Percentiles rank a stretch among this genome's conserved stretches.
phyloP scores from a whole-genome alignment of 2,329 filamentous ascomycete species.

The Helotiales sp. region DNA sequence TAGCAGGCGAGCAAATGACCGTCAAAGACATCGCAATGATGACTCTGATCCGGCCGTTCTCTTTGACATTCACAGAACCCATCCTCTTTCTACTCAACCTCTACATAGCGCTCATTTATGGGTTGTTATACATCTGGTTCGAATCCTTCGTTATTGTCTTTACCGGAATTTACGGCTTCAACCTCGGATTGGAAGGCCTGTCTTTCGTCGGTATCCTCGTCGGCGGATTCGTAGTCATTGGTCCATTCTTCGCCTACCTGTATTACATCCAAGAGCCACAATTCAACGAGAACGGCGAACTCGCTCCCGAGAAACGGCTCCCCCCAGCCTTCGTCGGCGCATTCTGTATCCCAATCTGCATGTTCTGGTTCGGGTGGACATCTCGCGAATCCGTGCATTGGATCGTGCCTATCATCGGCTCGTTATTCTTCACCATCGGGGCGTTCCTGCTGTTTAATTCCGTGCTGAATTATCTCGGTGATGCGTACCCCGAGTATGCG shows the following conservation, averaged over 20 bases:
- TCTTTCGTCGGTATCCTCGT: slow-evolving; percentile 60
- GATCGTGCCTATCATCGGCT: slow-evolving; percentile 61
- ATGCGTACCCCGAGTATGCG: slow-evolving; percentile 47
- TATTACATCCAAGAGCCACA: slow-evolving; percentile 54
- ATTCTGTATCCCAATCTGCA: slow-evolving; percentile 59
- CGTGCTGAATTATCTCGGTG: slow-evolving; percentile 50
- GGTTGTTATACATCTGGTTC: slow-evolving; percentile 66
- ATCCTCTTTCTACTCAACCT: slow-evolving; percentile 65
- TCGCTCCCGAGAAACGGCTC: slow-evolving; percentile 57
- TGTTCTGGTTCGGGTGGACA: slow-evolving; percentile 63
- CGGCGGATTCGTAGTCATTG: slow-evolving; percentile 58
- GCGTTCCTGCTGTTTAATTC: slow-evolving; percentile 53
- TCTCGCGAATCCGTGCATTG: slow-evolving; percentile 56
- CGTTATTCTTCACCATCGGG: slow-evolving; percentile 48
- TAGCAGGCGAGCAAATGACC: slow-evolving; percentile 60
- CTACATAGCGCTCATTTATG: slow-evolving; percentile 66
- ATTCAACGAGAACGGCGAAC: slow-evolving; percentile 53
- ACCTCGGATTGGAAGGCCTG: slow-evolving; percentile 60
- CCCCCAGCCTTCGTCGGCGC: slow-evolving; percentile 58
- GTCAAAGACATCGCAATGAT: slow-evolving; percentile 54
- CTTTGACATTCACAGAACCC: slow-evolving; percentile 64
- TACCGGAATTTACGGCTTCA: slow-evolving; percentile 62
- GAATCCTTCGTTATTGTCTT: slow-evolving; percentile 68
- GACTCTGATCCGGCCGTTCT: slow-evolving; percentile 62
- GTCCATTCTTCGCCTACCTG: slow-evolving; percentile 54